A percentile compares a stretch with the other conserved stretches of the same genome.
Evolutionary conservation across 345 rosid genomes (phyloP).

Genomic region (Populus nigra): DNA sequence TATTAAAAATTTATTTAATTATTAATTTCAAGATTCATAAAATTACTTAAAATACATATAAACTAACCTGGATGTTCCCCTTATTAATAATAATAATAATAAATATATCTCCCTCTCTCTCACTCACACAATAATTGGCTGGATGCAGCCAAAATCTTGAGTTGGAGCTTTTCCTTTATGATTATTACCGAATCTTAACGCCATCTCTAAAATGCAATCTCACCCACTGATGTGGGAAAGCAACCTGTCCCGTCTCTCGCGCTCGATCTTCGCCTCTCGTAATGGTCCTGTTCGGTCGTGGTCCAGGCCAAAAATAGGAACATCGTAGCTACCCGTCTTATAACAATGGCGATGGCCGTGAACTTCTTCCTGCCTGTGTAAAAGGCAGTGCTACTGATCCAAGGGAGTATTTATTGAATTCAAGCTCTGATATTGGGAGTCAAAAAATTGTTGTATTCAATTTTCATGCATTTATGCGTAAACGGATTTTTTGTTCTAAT

Average conservation of each 20-base stretch:
- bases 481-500: too few species aligned
- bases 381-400: neutral
- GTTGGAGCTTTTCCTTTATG: neutral
- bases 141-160: neutral
- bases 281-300: neutral
- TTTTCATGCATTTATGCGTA: too few species aligned
- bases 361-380: neutral
- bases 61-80: too few species aligned
- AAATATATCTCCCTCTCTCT: too few species aligned
- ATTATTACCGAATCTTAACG: neutral
- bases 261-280: too few species aligned
- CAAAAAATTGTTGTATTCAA: neutral
- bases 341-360: neutral
- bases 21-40: fast-evolving
- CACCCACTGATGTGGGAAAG: constrained; percentile 8
- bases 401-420: neutral
- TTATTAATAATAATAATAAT: too few species aligned
- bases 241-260: neutral
- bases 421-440: neutral
- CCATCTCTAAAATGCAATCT: neutral
- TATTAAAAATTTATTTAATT: too few species aligned
- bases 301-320: neutral
- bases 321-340: neutral
- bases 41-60: too few species aligned
- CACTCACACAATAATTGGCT: neutral